These are phyloP conservation scores for Botryotinia calthae DNA, from an alignment of 2,329 filamentous ascomycete species.

Conservation along the genomic window DNA sequence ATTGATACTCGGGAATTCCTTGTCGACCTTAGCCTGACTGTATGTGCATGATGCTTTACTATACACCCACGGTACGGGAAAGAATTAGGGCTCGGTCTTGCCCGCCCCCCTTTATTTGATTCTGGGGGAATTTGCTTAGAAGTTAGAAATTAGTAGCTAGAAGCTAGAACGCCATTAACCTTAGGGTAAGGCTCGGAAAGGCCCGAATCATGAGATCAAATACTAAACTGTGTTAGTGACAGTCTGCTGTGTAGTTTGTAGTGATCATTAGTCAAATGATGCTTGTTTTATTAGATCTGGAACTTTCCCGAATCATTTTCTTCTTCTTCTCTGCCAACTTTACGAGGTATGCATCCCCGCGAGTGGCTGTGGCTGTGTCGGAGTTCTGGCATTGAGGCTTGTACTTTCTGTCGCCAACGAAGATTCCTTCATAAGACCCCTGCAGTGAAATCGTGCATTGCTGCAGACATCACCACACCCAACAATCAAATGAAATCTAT, in stretches of 20 bases:
- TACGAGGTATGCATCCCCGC: not conserved
- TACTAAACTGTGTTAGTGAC: not conserved
- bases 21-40: not conserved
- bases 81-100: not conserved
- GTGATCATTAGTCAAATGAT: constrained; percentile 1
- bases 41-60: not conserved
- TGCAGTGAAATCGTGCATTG: not conserved
- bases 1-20: not conserved
- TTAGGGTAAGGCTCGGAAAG: not conserved
- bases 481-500: not conserved
- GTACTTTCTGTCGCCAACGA: not conserved
- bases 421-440: not conserved
- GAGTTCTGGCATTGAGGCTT: not conserved
- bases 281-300: not conserved
- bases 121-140: not conserved
- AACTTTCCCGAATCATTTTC: not conserved
- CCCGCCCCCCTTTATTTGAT: not conserved
- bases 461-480: not conserved
- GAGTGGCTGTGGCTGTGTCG: not conserved
- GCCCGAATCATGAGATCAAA: constrained; percentile 2
- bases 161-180: not conserved
- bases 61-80: not conserved
- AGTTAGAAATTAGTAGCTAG: not conserved
- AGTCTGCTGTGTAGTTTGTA: not conserved
- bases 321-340: not conserved